Percentiles rank a stretch among this genome's conserved stretches.
Evolutionary conservation across 148 eudicot genomes (phyloP).

Genomic region (Rhododendron kiyosumense): DNA sequence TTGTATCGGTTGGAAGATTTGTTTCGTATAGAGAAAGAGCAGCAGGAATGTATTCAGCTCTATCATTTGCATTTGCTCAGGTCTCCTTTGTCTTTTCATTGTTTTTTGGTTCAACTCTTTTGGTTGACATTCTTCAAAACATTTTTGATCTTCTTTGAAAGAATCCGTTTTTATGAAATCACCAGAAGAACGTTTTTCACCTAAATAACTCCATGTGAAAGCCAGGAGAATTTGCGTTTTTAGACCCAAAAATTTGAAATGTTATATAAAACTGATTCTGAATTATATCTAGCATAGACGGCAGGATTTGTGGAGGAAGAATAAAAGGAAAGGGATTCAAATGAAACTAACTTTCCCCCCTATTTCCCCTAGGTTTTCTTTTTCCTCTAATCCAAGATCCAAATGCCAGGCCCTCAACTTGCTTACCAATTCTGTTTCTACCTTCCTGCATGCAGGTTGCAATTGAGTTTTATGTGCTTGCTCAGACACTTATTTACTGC

Average conservation of each 20-base stretch:
- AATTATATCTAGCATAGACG: neutral
- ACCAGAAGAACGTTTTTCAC: neutral
- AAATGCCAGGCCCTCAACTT: neutral
- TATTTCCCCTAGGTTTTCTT: neutral
- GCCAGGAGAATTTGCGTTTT: neutral
- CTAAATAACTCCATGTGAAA: neutral
- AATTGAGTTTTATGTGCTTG: constrained; percentile 88
- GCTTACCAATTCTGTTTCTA: constrained; percentile 13
- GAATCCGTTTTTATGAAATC: neutral
- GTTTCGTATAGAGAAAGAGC: constrained; percentile 96
- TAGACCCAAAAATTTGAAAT: neutral
- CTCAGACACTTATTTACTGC: constrained; percentile 75
- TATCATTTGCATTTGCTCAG: constrained; percentile 97
- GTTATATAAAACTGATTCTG: neutral
- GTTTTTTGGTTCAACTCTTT: neutral
- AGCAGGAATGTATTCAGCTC: constrained; percentile 93
- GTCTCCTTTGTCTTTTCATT: constrained; percentile 24
- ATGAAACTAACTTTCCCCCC: neutral
- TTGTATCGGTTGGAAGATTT: constrained; percentile 90
- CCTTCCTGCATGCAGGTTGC: constrained; percentile 55
- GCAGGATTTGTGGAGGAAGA: neutral
- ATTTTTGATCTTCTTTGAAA: neutral
- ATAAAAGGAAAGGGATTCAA: neutral
- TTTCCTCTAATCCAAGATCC: neutral
- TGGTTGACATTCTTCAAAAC: neutral